Base-by-base conservation (phyloP, 2,329 filamentous ascomycete genomes). In the Dissoconium aciculare region DNA sequence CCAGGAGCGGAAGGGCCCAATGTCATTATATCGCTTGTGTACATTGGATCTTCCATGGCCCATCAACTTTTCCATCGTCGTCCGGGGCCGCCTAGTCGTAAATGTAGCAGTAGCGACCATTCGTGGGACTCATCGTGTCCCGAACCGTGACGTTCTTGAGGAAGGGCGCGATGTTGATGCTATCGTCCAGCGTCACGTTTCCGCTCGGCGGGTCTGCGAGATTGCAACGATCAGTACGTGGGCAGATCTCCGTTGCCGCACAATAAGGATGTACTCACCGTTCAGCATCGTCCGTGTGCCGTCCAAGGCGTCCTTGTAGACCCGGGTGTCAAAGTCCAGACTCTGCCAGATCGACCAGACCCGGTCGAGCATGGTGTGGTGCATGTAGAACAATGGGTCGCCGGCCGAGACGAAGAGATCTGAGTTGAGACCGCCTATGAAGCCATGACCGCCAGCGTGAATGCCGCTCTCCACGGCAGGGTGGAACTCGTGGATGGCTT, bases 301-400 rank as follows among this genome's bases (percentile, higher is more conserved):
- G n/a, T 26, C 11, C 11, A 23, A 3, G n/a, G 9, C 13, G 33
- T 14, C 15, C 31, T 29, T 36, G 27, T 16, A 27, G 8, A 21
- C 30, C 6, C 63, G 50, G 9, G 49, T 47, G 28, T 45, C 40
- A 21, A 55, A 43, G 34, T 66, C 55, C 27, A 57, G 45, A 34
- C 59, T 60, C 41, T 68, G 63, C 64, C 64, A 69, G 9, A 59
- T 62, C 49, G 57, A 60, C 49, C 55, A 68, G 4, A 58, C 38
- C 1, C 59, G 52, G 36, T 43, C 40, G 15, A 67, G 56, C 54
- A 59, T 59, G 9, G 41, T 46, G 35, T 67, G 63, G 38, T 67
- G 64, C 17, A 63, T 49, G 46, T 55, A 67, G 50, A 67, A 67
- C 4, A 54, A 40, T 3, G 62, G 62, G 28, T 67, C 63, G 5